A percentile compares a stretch with the other conserved stretches of the same genome.
phyloP scores from a whole-genome alignment of 805 yeast species.

The Saccharomycopsis olivae region DNA sequence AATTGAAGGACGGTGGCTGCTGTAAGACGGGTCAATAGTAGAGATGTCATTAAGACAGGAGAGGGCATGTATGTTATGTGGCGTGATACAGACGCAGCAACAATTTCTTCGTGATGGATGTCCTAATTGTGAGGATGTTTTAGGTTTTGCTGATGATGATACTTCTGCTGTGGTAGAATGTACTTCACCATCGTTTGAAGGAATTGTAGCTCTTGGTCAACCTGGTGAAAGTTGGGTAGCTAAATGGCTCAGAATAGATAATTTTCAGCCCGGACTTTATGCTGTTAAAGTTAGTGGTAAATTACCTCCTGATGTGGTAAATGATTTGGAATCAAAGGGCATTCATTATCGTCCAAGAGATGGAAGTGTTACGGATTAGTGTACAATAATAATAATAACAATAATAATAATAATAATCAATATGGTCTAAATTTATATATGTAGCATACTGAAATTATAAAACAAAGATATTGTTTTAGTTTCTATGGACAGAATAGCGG shows the following conservation, averaged over 20 bases:
- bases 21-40: too few species aligned
- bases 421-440: too few species aligned
- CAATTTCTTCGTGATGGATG: slow-evolving; percentile 80
- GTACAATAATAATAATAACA: too few species aligned
- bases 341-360: slow-evolving; percentile 89
- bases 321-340: slow-evolving; percentile 62
- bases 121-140: slow-evolving; percentile 89
- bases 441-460: too few species aligned
- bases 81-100: slow-evolving; percentile 74
- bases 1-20: too few species aligned
- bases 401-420: too few species aligned
- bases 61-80: slow-evolving; percentile 97
- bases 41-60: slow-evolving; percentile 29
- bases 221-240: slow-evolving; percentile 92
- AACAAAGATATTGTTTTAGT: too few species aligned
- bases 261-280: slow-evolving; percentile 79
- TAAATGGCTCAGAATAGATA: slow-evolving; percentile 86
- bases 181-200: slow-evolving; percentile 95
- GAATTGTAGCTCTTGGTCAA: slow-evolving; percentile 81
- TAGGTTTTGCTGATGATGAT: slow-evolving; percentile 68
- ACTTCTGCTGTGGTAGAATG: slow-evolving; percentile 81
- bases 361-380: slow-evolving; percentile 64
- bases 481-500: too few species aligned
- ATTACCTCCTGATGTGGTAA: slow-evolving; percentile 76
- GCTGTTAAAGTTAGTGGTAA: slow-evolving; percentile 92